Conservation (phyloP, 169 alveolate genomes). For the Cryptosporidium viatorum region DNA sequence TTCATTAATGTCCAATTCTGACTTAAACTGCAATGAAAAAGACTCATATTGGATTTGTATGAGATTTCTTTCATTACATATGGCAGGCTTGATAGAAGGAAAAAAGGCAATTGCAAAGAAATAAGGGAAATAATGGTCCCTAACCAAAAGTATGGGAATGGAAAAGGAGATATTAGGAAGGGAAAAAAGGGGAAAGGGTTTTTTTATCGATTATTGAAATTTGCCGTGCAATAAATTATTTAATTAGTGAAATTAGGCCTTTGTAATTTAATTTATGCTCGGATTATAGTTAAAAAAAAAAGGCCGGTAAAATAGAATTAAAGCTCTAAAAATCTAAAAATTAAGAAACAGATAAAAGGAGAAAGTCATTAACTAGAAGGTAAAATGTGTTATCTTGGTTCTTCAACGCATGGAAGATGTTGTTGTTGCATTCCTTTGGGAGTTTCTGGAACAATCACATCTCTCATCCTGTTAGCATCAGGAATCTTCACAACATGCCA, state of each 20-base stretch:
- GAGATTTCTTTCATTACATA: too few relatives aligned
- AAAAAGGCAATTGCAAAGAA: not conserved
- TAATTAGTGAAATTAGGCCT: not conserved
- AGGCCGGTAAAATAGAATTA: not conserved
- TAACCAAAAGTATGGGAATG: not conserved
- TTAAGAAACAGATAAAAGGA: not conserved
- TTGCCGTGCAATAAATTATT: not conserved
- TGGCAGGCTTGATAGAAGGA: not conserved
- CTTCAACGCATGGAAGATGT: constrained; percentile 55
- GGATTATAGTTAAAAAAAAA: constrained; percentile 11
- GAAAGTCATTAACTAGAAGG: not conserved
- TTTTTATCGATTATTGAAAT: too few relatives aligned
- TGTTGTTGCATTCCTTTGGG: constrained; percentile 72
- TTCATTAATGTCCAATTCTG: too few relatives aligned
- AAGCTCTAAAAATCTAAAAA: not conserved
- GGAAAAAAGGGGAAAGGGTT: not conserved
- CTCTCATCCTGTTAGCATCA: constrained; percentile 8
- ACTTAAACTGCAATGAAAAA: not conserved
- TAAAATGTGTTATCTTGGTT: constrained; percentile 60
- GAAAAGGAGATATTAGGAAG: not conserved
- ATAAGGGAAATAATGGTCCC: not conserved
- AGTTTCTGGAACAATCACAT: constrained; percentile 50
- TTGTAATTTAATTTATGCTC: not conserved
- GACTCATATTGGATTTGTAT: not conserved
- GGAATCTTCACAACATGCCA: constrained; percentile 54